A percentile compares a stretch with the other conserved stretches of the same genome.
These are phyloP conservation scores for Penicillium paradoxum DNA, from an alignment of 495 filamentous ascomycete genomes.

Conservation along the genomic window DNA sequence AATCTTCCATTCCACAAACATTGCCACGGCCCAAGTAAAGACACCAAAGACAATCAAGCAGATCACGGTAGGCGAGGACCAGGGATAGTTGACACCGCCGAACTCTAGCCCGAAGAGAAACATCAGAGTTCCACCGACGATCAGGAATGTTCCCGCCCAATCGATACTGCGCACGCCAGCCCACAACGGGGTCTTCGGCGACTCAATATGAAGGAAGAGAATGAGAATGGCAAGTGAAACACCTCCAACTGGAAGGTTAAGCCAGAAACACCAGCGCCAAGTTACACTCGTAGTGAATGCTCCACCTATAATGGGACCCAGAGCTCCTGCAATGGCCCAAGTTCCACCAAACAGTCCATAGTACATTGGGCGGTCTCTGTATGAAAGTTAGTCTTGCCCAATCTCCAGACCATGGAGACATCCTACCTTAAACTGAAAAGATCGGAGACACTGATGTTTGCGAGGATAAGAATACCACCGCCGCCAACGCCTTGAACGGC, in stretches of 20 bases:
- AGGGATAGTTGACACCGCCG: conserved; percentile 71
- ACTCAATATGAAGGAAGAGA: conserved; percentile 71
- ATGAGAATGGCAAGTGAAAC: conserved; percentile 60
- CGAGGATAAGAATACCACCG: conserved; percentile 73
- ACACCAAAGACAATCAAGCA: conserved; percentile 75
- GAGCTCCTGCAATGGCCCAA: conserved; percentile 69
- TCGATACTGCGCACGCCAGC: conserved; percentile 72
- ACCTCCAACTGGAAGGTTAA: conserved; percentile 72
- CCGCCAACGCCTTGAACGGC: conserved; percentile 81
- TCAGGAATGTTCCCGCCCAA: conserved; percentile 64
- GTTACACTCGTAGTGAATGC: conserved; percentile 61
- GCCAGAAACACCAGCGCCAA: conserved; percentile 62
- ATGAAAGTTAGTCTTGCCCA: conserved; percentile 12
- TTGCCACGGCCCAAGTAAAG: conserved; percentile 56
- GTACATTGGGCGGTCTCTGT: conserved; percentile 58
- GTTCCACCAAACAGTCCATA: conserved; percentile 61
- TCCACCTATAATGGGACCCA: conserved; percentile 74
- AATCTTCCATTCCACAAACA: conserved; percentile 63
- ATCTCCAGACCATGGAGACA: background rate
- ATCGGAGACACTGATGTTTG: conserved; percentile 79
- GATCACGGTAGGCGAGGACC: conserved; percentile 69
- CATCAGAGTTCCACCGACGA: conserved; percentile 77
- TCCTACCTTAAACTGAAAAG: conserved; percentile 63
- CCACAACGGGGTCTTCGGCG: conserved; percentile 63
- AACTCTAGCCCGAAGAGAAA: conserved; percentile 75